A percentile compares a stretch with the other conserved stretches of the same genome.
Conservation (phyloP, 1,284 basidiomycete species). For the Ganoderma multipileum region DNA sequence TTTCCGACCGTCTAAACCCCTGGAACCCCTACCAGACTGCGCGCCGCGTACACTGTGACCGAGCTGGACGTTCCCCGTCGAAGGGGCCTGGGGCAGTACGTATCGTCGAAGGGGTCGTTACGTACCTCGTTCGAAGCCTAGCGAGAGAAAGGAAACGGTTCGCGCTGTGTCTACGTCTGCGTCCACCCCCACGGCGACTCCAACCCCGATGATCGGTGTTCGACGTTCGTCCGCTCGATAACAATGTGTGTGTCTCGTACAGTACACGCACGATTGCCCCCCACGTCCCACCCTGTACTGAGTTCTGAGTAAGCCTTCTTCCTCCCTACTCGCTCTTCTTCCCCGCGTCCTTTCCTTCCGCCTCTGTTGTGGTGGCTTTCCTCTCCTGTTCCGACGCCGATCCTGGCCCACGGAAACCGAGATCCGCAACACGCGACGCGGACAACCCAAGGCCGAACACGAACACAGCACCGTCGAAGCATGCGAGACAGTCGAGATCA, state of each 20-base stretch:
- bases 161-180: background rate
- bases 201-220: background rate
- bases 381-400: constrained; percentile 29
- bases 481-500: constrained; percentile 18
- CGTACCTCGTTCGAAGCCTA: constrained; percentile 1
- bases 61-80: background rate
- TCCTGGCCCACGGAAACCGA: constrained; percentile 24
- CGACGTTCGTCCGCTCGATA: background rate
- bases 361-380: constrained; percentile 1
- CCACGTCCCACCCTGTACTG: constrained; percentile 3
- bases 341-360: constrained; percentile 22
- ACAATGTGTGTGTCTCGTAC: constrained; percentile 19
- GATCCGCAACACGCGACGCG: background rate
- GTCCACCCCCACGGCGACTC: background rate
- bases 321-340: constrained; percentile 22
- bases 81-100: background rate
- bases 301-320: constrained; percentile 7
- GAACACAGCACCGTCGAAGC: background rate
- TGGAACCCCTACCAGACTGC: background rate
- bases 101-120: background rate
- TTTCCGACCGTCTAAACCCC: background rate
- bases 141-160: constrained; percentile 1
- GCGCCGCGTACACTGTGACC: background rate
- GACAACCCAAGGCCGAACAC: background rate
- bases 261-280: constrained; percentile 25